Evolutionary conservation across 345 rosid genomes (phyloP).

Genomic region (Tarenaya hassleriana): DNA sequence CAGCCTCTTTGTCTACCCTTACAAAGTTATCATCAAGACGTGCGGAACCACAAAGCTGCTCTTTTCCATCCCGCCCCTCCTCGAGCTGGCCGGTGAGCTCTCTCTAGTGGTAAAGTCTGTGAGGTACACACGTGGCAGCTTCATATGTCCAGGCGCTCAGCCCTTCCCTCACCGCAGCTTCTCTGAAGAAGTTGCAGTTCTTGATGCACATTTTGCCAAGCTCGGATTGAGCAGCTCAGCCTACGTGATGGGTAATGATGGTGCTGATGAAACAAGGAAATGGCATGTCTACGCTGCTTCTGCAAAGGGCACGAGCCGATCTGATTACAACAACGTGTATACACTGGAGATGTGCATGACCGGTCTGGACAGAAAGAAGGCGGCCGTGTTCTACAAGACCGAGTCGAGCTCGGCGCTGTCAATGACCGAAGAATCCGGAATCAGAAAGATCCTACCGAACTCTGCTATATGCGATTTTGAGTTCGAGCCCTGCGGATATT

Average conservation of each 20-base stretch:
- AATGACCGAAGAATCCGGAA: conserved; percentile 78
- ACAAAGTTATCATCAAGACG: conserved; percentile 90
- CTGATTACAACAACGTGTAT: conserved; percentile 31
- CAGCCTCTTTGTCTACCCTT: conserved; percentile 87
- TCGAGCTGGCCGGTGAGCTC: conserved; percentile 58
- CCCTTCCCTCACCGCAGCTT: conserved; percentile 78
- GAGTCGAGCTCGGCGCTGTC: conserved; percentile 37
- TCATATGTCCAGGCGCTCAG: conserved; percentile 80
- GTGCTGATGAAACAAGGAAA: conserved; percentile 47
- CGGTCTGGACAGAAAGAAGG: conserved; percentile 63
- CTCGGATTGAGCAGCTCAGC: conserved; percentile 59
- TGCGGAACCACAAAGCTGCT: conserved; percentile 95
- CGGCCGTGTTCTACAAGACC: conserved; percentile 64
- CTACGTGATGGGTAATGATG: conserved; percentile 60
- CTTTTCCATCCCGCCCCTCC: conserved; percentile 83
- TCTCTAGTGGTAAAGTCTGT: conserved; percentile 59
- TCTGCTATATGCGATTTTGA: conserved; percentile 92
- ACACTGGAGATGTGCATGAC: conserved; percentile 98
- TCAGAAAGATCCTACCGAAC: conserved; percentile 71
- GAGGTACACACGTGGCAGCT: conserved; percentile 85
- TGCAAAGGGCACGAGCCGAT: conserved; percentile 20
- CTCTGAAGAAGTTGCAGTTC: conserved; percentile 79
- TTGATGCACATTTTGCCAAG: conserved; percentile 52
- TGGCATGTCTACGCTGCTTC: conserved; percentile 95
- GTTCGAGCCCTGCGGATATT: conserved; percentile 96